Conservation (phyloP, 2,329 filamentous ascomycete species). For the Sporothrix variecibatus region DNA sequence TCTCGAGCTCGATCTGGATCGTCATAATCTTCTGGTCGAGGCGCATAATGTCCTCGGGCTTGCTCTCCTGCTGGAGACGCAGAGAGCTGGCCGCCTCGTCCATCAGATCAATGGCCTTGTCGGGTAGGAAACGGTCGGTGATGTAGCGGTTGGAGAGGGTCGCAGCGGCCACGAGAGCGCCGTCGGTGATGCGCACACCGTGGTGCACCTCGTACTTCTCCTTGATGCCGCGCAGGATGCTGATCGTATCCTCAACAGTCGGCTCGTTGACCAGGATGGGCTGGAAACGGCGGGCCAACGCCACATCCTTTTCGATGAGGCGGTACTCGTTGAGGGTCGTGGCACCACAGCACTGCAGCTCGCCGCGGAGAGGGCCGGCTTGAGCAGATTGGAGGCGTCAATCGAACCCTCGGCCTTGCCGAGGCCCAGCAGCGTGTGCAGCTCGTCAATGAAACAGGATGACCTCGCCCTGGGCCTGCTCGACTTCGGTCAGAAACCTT, state of each 20-base stretch:
- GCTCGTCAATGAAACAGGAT: constrained; percentile 94
- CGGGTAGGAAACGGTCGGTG: constrained; percentile 90
- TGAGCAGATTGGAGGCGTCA: constrained; percentile 91
- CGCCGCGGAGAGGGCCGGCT: constrained; percentile 92
- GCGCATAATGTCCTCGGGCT: constrained; percentile 89
- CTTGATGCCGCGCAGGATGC: constrained; percentile 93
- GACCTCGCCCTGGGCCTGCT: constrained; percentile 83
- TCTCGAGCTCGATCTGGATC: constrained; percentile 94
- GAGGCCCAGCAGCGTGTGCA: constrained; percentile 87
- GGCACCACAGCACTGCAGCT: constrained; percentile 92
- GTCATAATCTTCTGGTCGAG: constrained; percentile 96
- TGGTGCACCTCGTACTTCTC: constrained; percentile 98
- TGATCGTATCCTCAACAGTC: constrained; percentile 87
- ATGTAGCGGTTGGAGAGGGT: constrained; percentile 95
- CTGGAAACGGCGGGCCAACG: constrained; percentile 88
- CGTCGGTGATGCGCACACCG: constrained; percentile 91
- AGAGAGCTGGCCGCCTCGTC: constrained; percentile 92
- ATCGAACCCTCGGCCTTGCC: constrained; percentile 96
- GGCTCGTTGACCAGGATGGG: constrained; percentile 93
- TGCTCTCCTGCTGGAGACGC: constrained; percentile 92
- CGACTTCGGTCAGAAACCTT: constrained; percentile 86
- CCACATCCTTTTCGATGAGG: constrained; percentile 92
- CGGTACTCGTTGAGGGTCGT: constrained; percentile 93
- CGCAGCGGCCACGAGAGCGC: constrained; percentile 86
- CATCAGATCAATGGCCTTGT: constrained; percentile 96